These are phyloP conservation scores for Termitomyces titanicus DNA, from an alignment of 768 basidiomycete species.

Conservation along the genomic window DNA sequence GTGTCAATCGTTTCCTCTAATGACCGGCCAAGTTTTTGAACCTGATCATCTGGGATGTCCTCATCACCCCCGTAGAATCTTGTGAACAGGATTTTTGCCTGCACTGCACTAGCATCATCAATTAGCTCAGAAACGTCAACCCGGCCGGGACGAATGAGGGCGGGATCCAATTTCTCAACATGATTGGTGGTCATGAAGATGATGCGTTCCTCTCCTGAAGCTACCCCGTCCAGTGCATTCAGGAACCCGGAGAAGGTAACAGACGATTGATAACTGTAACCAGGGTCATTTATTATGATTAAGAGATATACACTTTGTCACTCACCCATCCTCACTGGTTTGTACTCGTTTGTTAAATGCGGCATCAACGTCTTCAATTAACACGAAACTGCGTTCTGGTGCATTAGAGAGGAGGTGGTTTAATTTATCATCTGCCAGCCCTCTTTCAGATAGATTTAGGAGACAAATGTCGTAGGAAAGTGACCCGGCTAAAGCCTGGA, in stretches of 20 bases:
- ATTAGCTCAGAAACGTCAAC: slow-evolving; percentile 85
- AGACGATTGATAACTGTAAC: slow-evolving; percentile 79
- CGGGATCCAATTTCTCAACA: slow-evolving; percentile 82
- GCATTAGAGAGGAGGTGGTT: slow-evolving; percentile 90
- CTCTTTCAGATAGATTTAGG: slow-evolving; percentile 93
- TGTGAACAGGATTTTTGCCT: slow-evolving; percentile 74
- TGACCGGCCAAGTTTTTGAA: slow-evolving; percentile 42
- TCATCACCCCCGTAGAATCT: slow-evolving; percentile 73
- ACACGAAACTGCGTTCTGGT: slow-evolving; percentile 89
- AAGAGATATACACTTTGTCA: neutral
- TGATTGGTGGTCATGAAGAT: slow-evolving; percentile 99
- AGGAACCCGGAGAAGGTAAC: slow-evolving; percentile 98
- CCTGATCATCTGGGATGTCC: slow-evolving; percentile 29
- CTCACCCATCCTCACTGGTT: slow-evolving; percentile 89
- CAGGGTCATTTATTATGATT: neutral
- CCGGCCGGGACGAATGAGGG: slow-evolving; percentile 91
- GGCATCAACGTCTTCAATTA: slow-evolving; percentile 97
- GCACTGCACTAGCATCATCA: slow-evolving; percentile 81
- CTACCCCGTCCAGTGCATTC: slow-evolving; percentile 96
- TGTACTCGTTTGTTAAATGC: slow-evolving; percentile 93
- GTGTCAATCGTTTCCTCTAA: slow-evolving; percentile 52
- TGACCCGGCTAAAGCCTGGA: slow-evolving; percentile 92
- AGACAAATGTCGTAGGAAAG: slow-evolving; percentile 95
- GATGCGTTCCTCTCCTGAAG: slow-evolving; percentile 96
- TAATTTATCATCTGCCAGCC: slow-evolving; percentile 94